These are phyloP conservation scores for Graphilbum fragrans DNA, from an alignment of 2,329 filamentous ascomycete genomes.

Conservation along the genomic window DNA sequence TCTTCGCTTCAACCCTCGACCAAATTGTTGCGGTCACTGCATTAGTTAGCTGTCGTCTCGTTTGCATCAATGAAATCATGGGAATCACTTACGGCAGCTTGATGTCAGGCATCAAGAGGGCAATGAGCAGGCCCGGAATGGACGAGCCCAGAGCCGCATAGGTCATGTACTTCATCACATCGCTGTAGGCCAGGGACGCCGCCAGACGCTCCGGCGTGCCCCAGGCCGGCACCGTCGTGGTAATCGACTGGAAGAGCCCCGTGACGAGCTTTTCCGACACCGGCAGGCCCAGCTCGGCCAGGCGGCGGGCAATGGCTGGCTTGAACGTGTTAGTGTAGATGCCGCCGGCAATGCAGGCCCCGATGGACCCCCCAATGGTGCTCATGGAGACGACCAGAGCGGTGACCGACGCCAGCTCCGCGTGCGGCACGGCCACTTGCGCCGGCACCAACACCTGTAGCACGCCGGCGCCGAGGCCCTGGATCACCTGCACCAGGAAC, in stretches of 20 bases:
- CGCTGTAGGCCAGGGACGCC: conserved; percentile 11
- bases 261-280: conserved; percentile 4
- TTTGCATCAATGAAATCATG: too few species aligned
- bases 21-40: too few species aligned
- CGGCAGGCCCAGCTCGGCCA: conserved; percentile 3
- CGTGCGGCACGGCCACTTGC: conserved; percentile 6
- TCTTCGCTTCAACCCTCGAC: too few species aligned
- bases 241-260: conserved; percentile 6
- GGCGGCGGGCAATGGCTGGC: neutral
- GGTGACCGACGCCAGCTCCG: conserved; percentile 5
- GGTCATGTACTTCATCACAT: conserved; percentile 15
- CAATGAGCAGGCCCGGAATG: conserved; percentile 10
- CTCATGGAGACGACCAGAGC: conserved; percentile 5
- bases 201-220: conserved; percentile 4
- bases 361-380: conserved; percentile 5
- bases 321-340: conserved; percentile 8
- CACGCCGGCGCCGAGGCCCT: conserved; percentile 33
- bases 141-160: conserved; percentile 14
- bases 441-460: conserved; percentile 30
- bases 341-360: conserved; percentile 7
- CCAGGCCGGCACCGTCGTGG: conserved; percentile 3
- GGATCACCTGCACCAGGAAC: conserved; percentile 33
- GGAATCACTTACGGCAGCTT: too few species aligned
- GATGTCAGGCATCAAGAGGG: conserved; percentile 14
- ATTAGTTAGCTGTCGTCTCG: too few species aligned